Evolutionary conservation across 2,329 filamentous ascomycete species (phyloP), one percentile per base, ranked within the genome.

Genomic region (Pseudogymnoascus sp.): DNA sequence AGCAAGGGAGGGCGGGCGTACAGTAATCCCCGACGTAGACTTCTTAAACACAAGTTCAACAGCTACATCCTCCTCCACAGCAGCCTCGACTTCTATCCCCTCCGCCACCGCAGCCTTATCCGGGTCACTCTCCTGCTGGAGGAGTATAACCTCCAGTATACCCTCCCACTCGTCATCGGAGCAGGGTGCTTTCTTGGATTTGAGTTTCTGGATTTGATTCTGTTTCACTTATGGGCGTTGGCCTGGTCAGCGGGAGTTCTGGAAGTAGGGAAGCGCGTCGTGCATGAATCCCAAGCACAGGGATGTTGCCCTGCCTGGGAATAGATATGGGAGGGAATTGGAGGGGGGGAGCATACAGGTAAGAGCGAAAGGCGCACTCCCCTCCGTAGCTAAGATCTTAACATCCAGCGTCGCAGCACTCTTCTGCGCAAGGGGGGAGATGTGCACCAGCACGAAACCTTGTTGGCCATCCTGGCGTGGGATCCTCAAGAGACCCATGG

Each of bases 321-420:
- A 17, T 7, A 25, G 3, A 3, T 2, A 35, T 8, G 44, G 10
- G 9, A 10, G n/a, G n/a, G n/a, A n/a, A n/a, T n/a, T n/a, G 9
- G 21, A 5, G 9, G 2, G 48, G 48, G 31, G 7, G 31, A 25
- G 48, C 38, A 21, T 61, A 87, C 85, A 74, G 65, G 79, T 79
- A 62, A 79, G 74, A 42, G 79, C 76, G 73, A 86, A 90, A 5
- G 85, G 80, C 58, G 79, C 80, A 62, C 82, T 80, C 61, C 84
- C 84, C 68, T 92, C 88, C 31, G 88, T 91, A 35, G 82, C 88
- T 35, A 87, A 78, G 31, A 92, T 73, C 70, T 84, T 85, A 55
- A 90, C 73, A 72, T 91, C 86, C 31, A 91, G 75, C 1, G 80
- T 79, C 63, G 78, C 79, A 36, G 77, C 9, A 2, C n/a, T n/a